Percentiles rank a stretch among this genome's conserved stretches.
Conservation (phyloP, 1,284 basidiomycete species). For the Ustilago lituana region DNA sequence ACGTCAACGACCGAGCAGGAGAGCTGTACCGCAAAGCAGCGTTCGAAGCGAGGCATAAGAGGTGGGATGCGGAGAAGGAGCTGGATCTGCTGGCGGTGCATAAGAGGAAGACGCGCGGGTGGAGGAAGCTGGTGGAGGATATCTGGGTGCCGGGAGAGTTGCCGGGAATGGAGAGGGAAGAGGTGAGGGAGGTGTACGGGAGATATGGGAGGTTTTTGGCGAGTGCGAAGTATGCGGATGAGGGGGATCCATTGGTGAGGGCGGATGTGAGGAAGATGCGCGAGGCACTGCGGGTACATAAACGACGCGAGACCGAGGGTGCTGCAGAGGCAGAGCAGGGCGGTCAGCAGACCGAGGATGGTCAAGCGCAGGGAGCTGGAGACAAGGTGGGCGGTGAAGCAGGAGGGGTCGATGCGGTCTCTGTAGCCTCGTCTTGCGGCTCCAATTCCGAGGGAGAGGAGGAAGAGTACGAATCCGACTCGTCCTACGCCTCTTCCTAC, state of each 20-base stretch:
- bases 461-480: conserved; percentile 34
- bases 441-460: conserved; percentile 8
- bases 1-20: conserved; percentile 21
- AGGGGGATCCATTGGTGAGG: conserved; percentile 25
- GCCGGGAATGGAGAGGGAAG: not conserved
- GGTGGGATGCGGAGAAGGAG: conserved; percentile 47
- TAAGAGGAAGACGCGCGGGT: conserved; percentile 21
- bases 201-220: conserved; percentile 25
- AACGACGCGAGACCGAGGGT: not conserved
- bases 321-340: not conserved
- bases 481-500: conserved; percentile 8
- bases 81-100: conserved; percentile 33
- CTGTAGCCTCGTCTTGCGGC: conserved; percentile 8
- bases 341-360: not conserved
- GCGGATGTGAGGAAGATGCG: conserved; percentile 33
- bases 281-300: conserved; percentile 15
- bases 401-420: not conserved
- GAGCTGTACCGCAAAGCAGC: conserved; percentile 19
- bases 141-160: conserved; percentile 11
- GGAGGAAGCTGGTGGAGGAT: conserved; percentile 20
- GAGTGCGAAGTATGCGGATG: conserved; percentile 14
- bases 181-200: conserved; percentile 16
- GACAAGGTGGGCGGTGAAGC: no score
- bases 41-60: conserved; percentile 13
- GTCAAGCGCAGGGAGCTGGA: not conserved